These are phyloP conservation scores for Stephanodiscus triporus DNA, from an alignment of 108 stramenopile species.

Conservation along the genomic window DNA sequence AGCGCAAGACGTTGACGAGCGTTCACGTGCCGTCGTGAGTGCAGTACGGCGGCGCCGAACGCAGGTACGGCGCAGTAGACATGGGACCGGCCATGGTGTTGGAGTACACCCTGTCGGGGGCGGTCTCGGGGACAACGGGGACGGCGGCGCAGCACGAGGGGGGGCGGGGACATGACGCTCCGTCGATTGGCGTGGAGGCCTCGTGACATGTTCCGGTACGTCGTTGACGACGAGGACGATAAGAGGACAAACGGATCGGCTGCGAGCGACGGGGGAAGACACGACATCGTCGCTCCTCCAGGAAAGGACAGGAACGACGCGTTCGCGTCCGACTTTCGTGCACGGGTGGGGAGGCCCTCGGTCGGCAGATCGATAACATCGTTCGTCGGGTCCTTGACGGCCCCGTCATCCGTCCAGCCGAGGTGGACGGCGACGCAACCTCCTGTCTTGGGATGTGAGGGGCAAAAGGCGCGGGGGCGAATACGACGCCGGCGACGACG, in stretches of 20 bases:
- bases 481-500: not conserved
- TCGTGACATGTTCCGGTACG: slow-evolving; percentile 45
- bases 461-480: not conserved
- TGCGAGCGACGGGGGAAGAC: not conserved
- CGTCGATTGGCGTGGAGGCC: slow-evolving; percentile 57
- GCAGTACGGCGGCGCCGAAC: slow-evolving; percentile 62
- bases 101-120: slow-evolving; percentile 51
- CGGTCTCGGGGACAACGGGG: not conserved
- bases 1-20: slow-evolving; percentile 37
- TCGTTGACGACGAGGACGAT: slow-evolving; percentile 26
- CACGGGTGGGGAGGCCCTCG: slow-evolving; percentile 69
- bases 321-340: slow-evolving; percentile 43
- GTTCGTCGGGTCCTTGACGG: slow-evolving; percentile 80
- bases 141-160: not conserved
- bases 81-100: slow-evolving; percentile 71
- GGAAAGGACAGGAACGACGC: slow-evolving; percentile 51
- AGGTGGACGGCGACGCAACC: slow-evolving; percentile 28
- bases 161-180: slow-evolving; percentile 41
- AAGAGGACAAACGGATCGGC: not conserved
- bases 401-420: slow-evolving; percentile 51
- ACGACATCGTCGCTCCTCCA: slow-evolving; percentile 28
- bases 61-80: slow-evolving; percentile 71
- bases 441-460: slow-evolving; percentile 30
- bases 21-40: slow-evolving; percentile 48
- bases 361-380: slow-evolving; percentile 70